phyloP scores from a whole-genome alignment of 495 filamentous ascomycete genomes.

The Aspergillus steynii region DNA sequence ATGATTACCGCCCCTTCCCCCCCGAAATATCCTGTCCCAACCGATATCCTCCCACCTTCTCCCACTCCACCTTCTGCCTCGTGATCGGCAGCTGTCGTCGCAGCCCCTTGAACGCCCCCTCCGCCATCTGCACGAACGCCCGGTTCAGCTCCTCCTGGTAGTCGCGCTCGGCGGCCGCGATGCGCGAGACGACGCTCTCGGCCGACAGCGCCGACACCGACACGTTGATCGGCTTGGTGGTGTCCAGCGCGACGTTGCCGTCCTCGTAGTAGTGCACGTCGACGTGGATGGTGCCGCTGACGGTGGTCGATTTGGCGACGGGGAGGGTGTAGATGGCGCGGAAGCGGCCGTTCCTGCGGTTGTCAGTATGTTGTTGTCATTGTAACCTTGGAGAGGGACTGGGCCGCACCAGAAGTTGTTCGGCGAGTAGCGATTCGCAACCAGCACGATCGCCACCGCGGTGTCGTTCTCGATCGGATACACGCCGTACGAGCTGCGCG shows the following conservation, averaged over 20 bases:
- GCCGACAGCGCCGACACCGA: slow-evolving; percentile 64
- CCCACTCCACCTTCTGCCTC: slow-evolving; percentile 99
- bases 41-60: slow-evolving; percentile 95
- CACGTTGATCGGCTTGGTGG: slow-evolving; percentile 68
- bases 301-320: slow-evolving; percentile 56
- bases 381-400: no score
- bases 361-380: background rate
- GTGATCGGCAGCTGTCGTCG: slow-evolving; percentile 93
- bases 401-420: slow-evolving; percentile 85
- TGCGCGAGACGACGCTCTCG: slow-evolving; percentile 67
- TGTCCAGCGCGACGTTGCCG: slow-evolving; percentile 91
- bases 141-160: slow-evolving; percentile 96
- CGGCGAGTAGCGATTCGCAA: slow-evolving; percentile 95
- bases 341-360: slow-evolving; percentile 87
- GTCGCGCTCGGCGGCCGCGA: slow-evolving; percentile 78
- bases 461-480: slow-evolving; percentile 75
- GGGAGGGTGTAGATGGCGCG: slow-evolving; percentile 74
- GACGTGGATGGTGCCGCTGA: slow-evolving; percentile 51
- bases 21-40: slow-evolving; percentile 69
- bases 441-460: slow-evolving; percentile 75
- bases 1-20: slow-evolving; percentile 36
- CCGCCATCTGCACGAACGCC: slow-evolving; percentile 82
- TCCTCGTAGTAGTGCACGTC: slow-evolving; percentile 99
- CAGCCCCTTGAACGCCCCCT: slow-evolving; percentile 92
- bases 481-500: slow-evolving; percentile 74